Evolutionary conservation across 192 early-diverging fungal species (phyloP).

Genomic region (Gaertneriomyces semiglobifer): DNA sequence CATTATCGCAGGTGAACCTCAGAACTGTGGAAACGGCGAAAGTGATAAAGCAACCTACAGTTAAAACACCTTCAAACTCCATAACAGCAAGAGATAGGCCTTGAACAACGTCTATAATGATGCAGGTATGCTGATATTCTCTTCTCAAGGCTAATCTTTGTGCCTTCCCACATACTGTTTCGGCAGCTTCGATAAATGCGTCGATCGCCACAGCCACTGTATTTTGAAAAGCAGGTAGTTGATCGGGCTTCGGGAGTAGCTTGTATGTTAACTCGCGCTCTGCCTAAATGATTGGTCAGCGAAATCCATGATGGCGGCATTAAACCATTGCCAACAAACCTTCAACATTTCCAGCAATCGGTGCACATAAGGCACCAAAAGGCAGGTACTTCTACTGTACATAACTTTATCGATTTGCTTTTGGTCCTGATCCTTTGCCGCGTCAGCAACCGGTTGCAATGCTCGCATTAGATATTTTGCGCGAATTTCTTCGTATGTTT

Average conservation of each 20-base stretch:
- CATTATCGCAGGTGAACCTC: background rate
- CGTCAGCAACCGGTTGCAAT: conserved; percentile 44
- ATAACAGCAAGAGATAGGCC: conserved; percentile 34
- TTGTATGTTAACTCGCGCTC: conserved; percentile 61
- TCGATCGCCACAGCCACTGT: conserved; percentile 49
- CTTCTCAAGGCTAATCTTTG: conserved; percentile 44
- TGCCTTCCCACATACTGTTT: conserved; percentile 50
- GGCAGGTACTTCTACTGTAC: conserved; percentile 61
- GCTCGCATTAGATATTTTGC: conserved; percentile 61
- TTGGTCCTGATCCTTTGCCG: conserved; percentile 49
- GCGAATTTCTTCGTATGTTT: conserved; percentile 66
- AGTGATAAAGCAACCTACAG: conserved; percentile 23
- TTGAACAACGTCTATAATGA: conserved; percentile 69
- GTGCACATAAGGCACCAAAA: conserved; percentile 59
- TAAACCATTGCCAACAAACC: conserved; percentile 34
- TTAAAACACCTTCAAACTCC: conserved; percentile 46
- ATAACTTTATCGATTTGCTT: conserved; percentile 42
- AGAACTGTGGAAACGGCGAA: background rate
- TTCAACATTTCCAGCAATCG: conserved; percentile 60
- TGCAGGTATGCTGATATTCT: conserved; percentile 55
- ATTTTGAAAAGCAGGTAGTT: conserved; percentile 40
- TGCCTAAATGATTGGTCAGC: conserved; percentile 34
- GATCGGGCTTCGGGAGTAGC: conserved; percentile 56
- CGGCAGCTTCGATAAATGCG: conserved; percentile 50
- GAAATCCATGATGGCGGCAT: background rate